Base-by-base conservation (phyloP, 768 basidiomycete species). In the Rhizopogon salebrosus region DNA sequence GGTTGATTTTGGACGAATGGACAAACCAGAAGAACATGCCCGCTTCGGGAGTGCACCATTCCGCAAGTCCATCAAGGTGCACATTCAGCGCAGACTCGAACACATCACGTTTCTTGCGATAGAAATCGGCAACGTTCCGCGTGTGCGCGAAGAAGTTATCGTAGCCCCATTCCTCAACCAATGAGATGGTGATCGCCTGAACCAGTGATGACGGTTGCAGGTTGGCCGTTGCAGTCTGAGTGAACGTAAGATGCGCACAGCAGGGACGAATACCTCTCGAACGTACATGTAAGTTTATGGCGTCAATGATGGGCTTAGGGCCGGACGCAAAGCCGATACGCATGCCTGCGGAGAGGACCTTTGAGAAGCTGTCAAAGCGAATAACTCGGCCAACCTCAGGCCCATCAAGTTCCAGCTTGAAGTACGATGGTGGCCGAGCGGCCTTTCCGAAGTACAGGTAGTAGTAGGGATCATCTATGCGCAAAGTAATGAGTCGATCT, bases 11-110 rank as follows among this genome's bases (percentile, higher is more conserved):
- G 45, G 50, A 56, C 20, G 48, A 54, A 59, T 45, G 9, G 35
- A 73, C 82, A 23, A 37, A 85, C 88, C 90, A 95, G 66, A 92
- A 84, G 75, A 95, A 95, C 89, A 95, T 89, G 57, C 90, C 89
- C 22, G 88, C 82, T 60, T 85, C 83, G 8, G 89, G 90, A 0
- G 74, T 67, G 50, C 64, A 71, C 86, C 86, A 88, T 66, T 86
- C 82, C 16, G 84, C 92, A 29, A 95, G 73, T 3, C 84, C 91
- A 45, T 74, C 71, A n/a, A 97, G 79, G 66, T 95, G 80, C 62
- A 79, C 81, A 61, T 79, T 75, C 75, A 93, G 83, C 45, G 87
- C 85, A 1, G 64, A 66, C 66, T 92, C 87, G 65, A 97, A 95
- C 20, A 84, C 73, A 60, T 92, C 84, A 52, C 91, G 75, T 69